Percentiles rank a stretch among this genome's conserved stretches.
Conservation (phyloP, 2,329 filamentous ascomycete genomes). For the Fusarium scirpi region DNA sequence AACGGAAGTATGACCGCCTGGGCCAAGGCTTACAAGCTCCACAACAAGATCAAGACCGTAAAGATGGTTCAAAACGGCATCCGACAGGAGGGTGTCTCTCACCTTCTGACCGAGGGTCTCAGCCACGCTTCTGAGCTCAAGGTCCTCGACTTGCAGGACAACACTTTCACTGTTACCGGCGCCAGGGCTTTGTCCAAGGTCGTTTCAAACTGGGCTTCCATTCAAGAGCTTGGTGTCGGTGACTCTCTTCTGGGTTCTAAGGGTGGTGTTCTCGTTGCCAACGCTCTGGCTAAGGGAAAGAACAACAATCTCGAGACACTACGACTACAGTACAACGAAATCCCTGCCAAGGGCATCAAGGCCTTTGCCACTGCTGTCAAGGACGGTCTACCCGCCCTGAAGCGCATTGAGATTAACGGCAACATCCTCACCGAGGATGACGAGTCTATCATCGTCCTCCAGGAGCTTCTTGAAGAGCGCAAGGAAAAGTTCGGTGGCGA, state of each 20-base stretch:
- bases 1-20: conserved; percentile 97
- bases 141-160: conserved; percentile 93
- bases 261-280: conserved; percentile 79
- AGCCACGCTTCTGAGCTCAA: conserved; percentile 75
- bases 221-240: conserved; percentile 87
- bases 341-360: conserved; percentile 80
- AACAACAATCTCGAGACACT: conserved; percentile 85
- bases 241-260: conserved; percentile 87
- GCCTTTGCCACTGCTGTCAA: conserved; percentile 76
- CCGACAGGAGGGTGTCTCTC: conserved; percentile 88
- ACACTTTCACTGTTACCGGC: conserved; percentile 89
- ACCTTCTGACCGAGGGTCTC: conserved; percentile 83
- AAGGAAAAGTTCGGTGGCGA: conserved; percentile 79
- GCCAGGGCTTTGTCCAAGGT: conserved; percentile 82
- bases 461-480: conserved; percentile 78
- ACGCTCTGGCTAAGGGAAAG: conserved; percentile 78
- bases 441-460: conserved; percentile 73
- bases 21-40: conserved; percentile 87
- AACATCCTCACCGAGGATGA: conserved; percentile 96
- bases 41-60: conserved; percentile 83
- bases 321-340: conserved; percentile 93
- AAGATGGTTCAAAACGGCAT: conserved; percentile 99
- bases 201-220: conserved; percentile 76
- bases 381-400: conserved; percentile 77
- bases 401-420: conserved; percentile 92